Percentiles rank a stretch among this genome's conserved stretches.
phyloP scores from a whole-genome alignment of 306 rosid species.

The Malus sieversii region DNA sequence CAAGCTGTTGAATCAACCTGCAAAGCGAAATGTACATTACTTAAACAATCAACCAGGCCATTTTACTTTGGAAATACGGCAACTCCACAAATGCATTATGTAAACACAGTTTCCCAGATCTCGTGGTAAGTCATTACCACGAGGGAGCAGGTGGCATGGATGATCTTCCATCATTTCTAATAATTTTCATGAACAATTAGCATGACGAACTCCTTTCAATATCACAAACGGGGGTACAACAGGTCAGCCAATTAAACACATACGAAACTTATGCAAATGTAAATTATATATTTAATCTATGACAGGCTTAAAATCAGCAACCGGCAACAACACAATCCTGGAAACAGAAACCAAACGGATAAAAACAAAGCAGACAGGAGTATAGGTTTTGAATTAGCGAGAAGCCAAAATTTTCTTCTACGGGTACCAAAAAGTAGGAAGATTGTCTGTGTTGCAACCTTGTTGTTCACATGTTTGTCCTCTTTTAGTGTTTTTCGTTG shows the following conservation, averaged over 20 bases:
- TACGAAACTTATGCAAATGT: not conserved
- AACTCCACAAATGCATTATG: conserved; percentile 2
- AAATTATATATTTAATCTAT: not conserved
- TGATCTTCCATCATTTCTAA: not conserved
- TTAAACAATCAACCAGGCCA: not conserved
- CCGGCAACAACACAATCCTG: not conserved
- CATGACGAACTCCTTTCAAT: not conserved
- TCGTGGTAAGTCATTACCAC: not conserved
- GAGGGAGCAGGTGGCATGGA: not conserved
- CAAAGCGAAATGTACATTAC: conserved; percentile 12
- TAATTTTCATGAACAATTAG: not conserved
- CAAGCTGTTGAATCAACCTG: conserved; percentile 91
- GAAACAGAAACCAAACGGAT: not conserved
- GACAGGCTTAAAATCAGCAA: not conserved
- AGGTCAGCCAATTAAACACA: not conserved
- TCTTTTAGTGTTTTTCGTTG: not conserved
- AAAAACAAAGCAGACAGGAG: not conserved
- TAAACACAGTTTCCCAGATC: not conserved
- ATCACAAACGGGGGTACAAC: not conserved
- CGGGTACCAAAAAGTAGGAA: not conserved
- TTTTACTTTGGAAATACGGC: not conserved
- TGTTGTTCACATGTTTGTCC: not conserved
- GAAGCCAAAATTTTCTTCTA: not conserved
- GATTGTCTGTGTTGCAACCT: not conserved
- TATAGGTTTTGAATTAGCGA: not conserved